Conservation (phyloP, 768 basidiomycete genomes). For the Rubroboletus pulcherrimus region DNA sequence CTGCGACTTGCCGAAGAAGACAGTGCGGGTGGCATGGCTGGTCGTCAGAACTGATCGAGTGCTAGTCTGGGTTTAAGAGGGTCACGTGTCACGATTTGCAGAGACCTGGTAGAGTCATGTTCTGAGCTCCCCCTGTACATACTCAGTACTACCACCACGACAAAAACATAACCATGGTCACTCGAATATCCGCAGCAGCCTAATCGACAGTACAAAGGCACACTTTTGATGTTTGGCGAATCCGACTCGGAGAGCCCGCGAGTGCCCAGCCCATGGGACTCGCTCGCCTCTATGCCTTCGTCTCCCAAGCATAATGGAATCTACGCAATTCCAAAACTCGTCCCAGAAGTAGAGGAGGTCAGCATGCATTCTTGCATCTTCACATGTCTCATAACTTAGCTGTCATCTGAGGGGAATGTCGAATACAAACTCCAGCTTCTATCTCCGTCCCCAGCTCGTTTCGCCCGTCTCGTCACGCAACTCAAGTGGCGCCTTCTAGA, state of each 20-base stretch:
- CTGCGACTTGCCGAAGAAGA: conserved; percentile 23
- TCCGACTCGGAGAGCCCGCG: conserved; percentile 76
- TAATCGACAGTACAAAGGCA: conserved; percentile 4
- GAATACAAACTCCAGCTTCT: conserved; percentile 94
- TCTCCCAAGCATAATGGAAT: conserved; percentile 30
- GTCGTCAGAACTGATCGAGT: background rate
- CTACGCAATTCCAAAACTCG: conserved; percentile 56
- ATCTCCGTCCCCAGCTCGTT: conserved; percentile 69
- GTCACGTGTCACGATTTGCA: conserved; percentile 14
- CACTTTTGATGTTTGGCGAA: conserved; percentile 69
- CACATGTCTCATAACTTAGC: background rate
- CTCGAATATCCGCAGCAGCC: conserved; percentile 47
- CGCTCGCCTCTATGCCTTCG: conserved; percentile 53
- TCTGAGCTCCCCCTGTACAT: background rate
- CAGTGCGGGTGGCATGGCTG: conserved; percentile 26
- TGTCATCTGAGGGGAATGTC: conserved; percentile 63
- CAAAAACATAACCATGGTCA: conserved; percentile 40
- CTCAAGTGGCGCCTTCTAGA: conserved; percentile 92
- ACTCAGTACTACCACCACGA: background rate
- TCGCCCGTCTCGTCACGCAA: conserved; percentile 85
- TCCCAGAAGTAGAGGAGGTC: conserved; percentile 71
- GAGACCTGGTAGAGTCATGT: background rate
- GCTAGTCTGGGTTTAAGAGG: background rate
- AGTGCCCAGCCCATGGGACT: conserved; percentile 81
- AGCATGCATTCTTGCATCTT: background rate